Evolutionary conservation across 768 basidiomycete genomes (phyloP).

Genomic region (Cystofilobasidium macerans): DNA sequence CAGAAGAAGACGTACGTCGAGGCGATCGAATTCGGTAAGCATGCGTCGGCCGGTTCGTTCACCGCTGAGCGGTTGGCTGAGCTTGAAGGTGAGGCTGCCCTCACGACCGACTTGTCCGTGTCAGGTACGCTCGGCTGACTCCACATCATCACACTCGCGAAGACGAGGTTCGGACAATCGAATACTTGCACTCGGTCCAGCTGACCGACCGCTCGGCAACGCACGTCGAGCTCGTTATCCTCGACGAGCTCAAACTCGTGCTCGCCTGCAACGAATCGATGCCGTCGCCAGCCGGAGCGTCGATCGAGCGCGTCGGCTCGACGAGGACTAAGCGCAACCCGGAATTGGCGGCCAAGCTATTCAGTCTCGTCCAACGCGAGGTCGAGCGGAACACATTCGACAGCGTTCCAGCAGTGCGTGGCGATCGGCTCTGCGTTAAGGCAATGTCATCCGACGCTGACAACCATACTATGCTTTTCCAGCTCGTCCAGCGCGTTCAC

Average conservation of each 20-base stretch:
- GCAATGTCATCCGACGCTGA: slow-evolving; percentile 7
- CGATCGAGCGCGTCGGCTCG: slow-evolving; percentile 27
- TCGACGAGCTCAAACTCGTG: slow-evolving; percentile 30
- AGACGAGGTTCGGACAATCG: slow-evolving; percentile 36
- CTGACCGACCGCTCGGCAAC: slow-evolving; percentile 21
- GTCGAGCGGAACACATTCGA: slow-evolving; percentile 15
- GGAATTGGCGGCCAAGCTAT: slow-evolving; percentile 28
- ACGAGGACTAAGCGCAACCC: slow-evolving; percentile 19
- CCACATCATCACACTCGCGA: background rate
- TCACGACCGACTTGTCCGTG: background rate
- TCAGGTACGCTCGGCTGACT: background rate
- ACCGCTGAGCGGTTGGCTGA: slow-evolving; percentile 33
- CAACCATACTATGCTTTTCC: background rate
- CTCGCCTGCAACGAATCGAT: slow-evolving; percentile 28
- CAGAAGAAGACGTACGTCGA: slow-evolving; percentile 30
- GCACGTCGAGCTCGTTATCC: slow-evolving; percentile 28
- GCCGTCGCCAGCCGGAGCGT: slow-evolving; percentile 26
- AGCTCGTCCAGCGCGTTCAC: slow-evolving; percentile 32
- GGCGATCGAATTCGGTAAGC: slow-evolving; percentile 34
- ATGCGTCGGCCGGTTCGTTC: slow-evolving; percentile 35
- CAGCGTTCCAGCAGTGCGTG: slow-evolving; percentile 11
- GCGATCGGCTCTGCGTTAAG: background rate
- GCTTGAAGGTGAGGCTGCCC: slow-evolving; percentile 34
- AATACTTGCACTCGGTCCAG: slow-evolving; percentile 34
- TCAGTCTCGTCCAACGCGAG: slow-evolving; percentile 29